These are phyloP conservation scores for Saxophila tyrrhenica DNA, from an alignment of 495 filamentous ascomycete genomes.

Conservation along the genomic window DNA sequence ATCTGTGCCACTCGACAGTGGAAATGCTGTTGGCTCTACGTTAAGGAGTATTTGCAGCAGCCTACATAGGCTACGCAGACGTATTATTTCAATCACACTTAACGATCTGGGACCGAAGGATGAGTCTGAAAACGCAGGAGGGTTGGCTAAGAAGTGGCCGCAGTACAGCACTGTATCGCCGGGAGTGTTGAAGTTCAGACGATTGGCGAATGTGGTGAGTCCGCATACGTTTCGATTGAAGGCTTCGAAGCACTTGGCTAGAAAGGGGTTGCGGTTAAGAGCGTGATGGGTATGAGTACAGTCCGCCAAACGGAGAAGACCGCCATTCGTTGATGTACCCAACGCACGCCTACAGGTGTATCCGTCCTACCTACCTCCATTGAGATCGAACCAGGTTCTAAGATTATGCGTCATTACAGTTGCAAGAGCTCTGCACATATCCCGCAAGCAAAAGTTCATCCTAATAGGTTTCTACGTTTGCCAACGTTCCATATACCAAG, in stretches of 20 bases:
- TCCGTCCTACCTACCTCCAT: too few relatives aligned
- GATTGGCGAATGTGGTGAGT: not conserved
- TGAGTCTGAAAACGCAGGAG: not conserved
- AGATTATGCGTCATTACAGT: too few relatives aligned
- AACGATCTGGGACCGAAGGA: conserved; percentile 19
- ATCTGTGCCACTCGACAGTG: too few relatives aligned
- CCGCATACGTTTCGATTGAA: not conserved
- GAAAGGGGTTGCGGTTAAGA: not conserved
- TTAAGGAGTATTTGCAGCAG: too few relatives aligned
- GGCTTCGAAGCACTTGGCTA: not conserved
- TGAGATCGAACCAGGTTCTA: too few relatives aligned
- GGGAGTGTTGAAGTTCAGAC: not conserved
- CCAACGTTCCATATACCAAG: too few relatives aligned
- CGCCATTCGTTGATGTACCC: too few relatives aligned
- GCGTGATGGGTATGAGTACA: not conserved
- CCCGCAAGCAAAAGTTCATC: too few relatives aligned
- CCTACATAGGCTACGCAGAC: conserved; percentile 9
- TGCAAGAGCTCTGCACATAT: too few relatives aligned
- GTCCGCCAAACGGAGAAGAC: not conserved
- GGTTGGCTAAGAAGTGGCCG: not conserved
- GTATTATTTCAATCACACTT: conserved; percentile 21
- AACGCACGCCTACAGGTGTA: too few relatives aligned
- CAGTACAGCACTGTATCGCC: not conserved
- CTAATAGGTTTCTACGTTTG: too few relatives aligned
- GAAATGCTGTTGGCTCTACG: too few relatives aligned